phyloP scores from a whole-genome alignment of 768 basidiomycete genomes.

The Leccinum variicolor region DNA sequence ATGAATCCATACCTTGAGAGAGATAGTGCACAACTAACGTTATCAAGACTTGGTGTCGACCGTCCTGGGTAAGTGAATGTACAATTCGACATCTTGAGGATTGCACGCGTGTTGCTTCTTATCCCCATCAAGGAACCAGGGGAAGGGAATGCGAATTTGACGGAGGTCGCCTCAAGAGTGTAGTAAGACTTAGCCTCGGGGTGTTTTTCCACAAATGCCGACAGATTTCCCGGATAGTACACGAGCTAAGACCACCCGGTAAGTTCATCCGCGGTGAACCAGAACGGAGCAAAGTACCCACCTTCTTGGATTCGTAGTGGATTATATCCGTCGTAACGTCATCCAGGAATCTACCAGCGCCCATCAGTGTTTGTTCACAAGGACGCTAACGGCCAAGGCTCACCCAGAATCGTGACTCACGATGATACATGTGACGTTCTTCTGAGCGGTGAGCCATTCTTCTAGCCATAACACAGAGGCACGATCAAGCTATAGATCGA shows the following conservation, averaged over 20 bases:
- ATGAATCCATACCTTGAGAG: slow-evolving; percentile 67
- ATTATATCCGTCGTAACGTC: slow-evolving; percentile 95
- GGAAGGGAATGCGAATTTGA: slow-evolving; percentile 94
- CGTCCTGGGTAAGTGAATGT: slow-evolving; percentile 94
- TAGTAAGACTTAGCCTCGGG: slow-evolving; percentile 97
- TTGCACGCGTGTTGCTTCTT: slow-evolving; percentile 91
- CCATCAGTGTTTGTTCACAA: slow-evolving; percentile 7
- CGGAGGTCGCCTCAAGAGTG: slow-evolving; percentile 87
- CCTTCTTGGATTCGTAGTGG: slow-evolving; percentile 95
- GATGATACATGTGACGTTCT: slow-evolving; percentile 85
- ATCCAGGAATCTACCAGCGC: slow-evolving; percentile 75
- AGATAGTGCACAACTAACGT: slow-evolving; percentile 91
- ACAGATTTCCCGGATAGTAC: slow-evolving; percentile 92
- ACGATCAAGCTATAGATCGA: slow-evolving; percentile 60
- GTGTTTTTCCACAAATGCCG: slow-evolving; percentile 82
- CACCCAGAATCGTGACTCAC: slow-evolving; percentile 96
- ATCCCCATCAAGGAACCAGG: slow-evolving; percentile 98
- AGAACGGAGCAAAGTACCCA: slow-evolving; percentile 38
- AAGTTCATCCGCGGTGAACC: slow-evolving; percentile 14
- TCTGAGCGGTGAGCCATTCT: slow-evolving; percentile 77
- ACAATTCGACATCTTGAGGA: slow-evolving; percentile 87
- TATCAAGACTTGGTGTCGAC: slow-evolving; percentile 70
- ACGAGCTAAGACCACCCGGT: slow-evolving; percentile 55
- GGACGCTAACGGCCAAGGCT: slow-evolving; percentile 26
- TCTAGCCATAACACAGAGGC: slow-evolving; percentile 91